Evolutionary conservation across 192 early-diverging fungal genomes (phyloP), one percentile per base, ranked within the genome.

Genomic region (Oehlia diaphana): DNA sequence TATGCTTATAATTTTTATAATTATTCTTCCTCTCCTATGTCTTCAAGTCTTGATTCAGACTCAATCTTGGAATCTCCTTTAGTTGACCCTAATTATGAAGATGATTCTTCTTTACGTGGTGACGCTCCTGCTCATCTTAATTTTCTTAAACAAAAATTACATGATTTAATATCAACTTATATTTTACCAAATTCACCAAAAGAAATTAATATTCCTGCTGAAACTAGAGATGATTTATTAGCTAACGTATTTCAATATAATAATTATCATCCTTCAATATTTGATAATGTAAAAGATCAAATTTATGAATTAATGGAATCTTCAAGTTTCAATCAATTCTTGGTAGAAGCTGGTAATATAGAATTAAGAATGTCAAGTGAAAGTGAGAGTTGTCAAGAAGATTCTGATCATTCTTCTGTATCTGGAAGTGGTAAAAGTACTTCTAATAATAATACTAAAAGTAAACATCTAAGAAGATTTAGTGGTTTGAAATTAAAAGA

Each of bases 121-220:
- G 61, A 81, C n/a, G 79, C 81, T 16, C 50, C 33, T 16, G 21
- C 70, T 13, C 66, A 74, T 64, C 78, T 79, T 23, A 39, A 80
- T 14, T 66, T 67, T 9, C 44, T 83, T n/a, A 78, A 78, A 47
- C 70, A 50, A 21, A 67, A 72, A 47, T 72, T 84, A 47, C 62
- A 84, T 49, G 42, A 61, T 4, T 79, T 84, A 19, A 35, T 84
- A 12, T 39, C 50, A n/a, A 69, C 63, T 6, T 81, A 63, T 39
- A 81, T 84, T 28, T 26, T 76, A 14, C 49, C 47, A 31, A 72
- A 81, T 39, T 64, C 83, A 4, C 62, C 75, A 16, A 77, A 75
- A 37, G 83, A 84, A 64, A 76, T 84, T 61, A 84, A 84, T 63
- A 81, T 84, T 35, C 68, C 26, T 28, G 58, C 69, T 19, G 72